Evolutionary conservation across 192 early-diverging fungal species (phyloP).

Genomic region (Glomus cerebriforme): DNA sequence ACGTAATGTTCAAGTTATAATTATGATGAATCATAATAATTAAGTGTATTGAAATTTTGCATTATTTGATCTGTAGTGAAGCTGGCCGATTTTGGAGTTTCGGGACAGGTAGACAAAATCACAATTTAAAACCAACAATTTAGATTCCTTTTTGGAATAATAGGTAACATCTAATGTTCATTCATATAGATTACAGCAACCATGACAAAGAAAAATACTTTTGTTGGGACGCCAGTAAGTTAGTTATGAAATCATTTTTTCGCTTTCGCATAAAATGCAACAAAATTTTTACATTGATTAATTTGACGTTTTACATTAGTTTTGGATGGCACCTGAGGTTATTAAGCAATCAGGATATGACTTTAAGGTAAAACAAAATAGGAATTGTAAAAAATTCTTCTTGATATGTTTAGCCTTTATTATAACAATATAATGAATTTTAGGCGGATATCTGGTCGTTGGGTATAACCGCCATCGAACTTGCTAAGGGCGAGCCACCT

Average conservation of each 20-base stretch:
- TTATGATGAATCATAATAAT: not conserved
- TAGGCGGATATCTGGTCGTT: conserved; percentile 97
- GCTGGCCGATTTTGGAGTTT: conserved; percentile 98
- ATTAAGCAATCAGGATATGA: conserved; percentile 94
- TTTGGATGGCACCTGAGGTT: conserved; percentile 95
- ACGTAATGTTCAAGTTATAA: not conserved
- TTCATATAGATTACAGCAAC: conserved; percentile 72
- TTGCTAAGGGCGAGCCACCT: conserved; percentile 92
- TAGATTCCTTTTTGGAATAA: not conserved
- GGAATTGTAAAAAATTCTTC: not conserved
- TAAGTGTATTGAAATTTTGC: not conserved
- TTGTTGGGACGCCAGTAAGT: conserved; percentile 92
- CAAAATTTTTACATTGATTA: not conserved
- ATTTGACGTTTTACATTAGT: conserved; percentile 36
- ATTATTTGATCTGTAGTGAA: conserved; percentile 58
- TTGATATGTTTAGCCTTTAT: not conserved
- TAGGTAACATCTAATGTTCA: not conserved
- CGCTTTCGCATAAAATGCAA: not conserved
- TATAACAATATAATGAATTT: not conserved
- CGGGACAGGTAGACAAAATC: conserved; percentile 69
- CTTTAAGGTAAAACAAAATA: conserved; percentile 63
- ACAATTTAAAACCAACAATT: not conserved
- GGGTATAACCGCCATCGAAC: conserved; percentile 96
- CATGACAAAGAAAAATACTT: conserved; percentile 93
- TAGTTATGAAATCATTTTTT: not conserved